These are phyloP conservation scores for Malus orientalis DNA, from an alignment of 306 rosid species.

Conservation along the genomic window DNA sequence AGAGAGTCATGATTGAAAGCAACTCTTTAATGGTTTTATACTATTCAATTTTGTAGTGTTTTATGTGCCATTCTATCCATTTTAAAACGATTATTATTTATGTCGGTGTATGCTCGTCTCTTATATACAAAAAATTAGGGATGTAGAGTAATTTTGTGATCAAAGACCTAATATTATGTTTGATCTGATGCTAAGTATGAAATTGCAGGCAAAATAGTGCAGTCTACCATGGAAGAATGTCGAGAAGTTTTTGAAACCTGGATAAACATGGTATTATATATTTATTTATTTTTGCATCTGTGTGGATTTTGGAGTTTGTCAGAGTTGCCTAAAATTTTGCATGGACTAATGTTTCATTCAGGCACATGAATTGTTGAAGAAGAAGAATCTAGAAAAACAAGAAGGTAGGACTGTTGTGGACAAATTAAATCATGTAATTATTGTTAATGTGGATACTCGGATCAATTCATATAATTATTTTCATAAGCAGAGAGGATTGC, in stretches of 20 bases:
- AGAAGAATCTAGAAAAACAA: conserved; percentile 48
- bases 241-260: conserved; percentile 69
- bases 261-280: conserved; percentile 53
- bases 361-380: conserved; percentile 73
- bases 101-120: not conserved
- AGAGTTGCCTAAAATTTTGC: not conserved
- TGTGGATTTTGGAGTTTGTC: conserved; percentile 5
- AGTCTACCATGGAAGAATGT: conserved; percentile 90
- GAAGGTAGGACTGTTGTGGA: conserved; percentile 15
- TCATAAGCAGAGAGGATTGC: conserved; percentile 30
- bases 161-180: not conserved
- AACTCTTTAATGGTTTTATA: not conserved
- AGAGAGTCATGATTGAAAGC: not conserved
- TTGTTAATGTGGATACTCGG: not conserved
- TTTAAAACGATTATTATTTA: too few relatives aligned
- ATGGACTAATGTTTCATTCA: conserved; percentile 22
- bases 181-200: conserved; percentile 19
- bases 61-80: not conserved
- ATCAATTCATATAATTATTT: conserved; percentile 15
- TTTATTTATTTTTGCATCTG: not conserved
- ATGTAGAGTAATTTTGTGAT: not conserved
- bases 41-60: not conserved
- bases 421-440: not conserved
- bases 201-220: conserved; percentile 80
- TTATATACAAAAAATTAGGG: not conserved